phyloP scores from a whole-genome alignment of 257 asterid species.

The Cynanchum wilfordii region DNA sequence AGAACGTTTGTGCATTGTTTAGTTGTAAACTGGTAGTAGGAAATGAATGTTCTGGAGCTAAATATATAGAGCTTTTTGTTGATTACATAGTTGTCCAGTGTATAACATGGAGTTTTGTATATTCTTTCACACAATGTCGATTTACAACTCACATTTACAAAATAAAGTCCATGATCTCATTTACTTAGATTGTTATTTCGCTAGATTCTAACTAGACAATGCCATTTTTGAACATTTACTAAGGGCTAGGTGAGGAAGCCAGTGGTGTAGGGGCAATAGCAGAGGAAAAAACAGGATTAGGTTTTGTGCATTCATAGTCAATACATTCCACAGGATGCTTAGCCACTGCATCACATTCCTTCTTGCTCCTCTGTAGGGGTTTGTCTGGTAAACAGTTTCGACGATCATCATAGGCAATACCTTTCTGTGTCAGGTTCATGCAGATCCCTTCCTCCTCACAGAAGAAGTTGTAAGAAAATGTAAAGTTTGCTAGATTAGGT shows the following conservation, averaged over 20 bases:
- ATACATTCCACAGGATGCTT: slow-evolving; percentile 48
- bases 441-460: slow-evolving; percentile 58
- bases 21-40: background rate
- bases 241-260: slow-evolving; percentile 17
- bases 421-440: slow-evolving; percentile 45
- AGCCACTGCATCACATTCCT: slow-evolving; percentile 49
- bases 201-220: slow-evolving; percentile 5
- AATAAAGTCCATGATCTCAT: background rate
- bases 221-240: background rate
- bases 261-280: slow-evolving; percentile 4
- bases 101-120: background rate
- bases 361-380: slow-evolving; percentile 59
- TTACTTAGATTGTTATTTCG: slow-evolving; percentile 7
- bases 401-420: slow-evolving; percentile 46
- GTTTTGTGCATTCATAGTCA: slow-evolving; percentile 28
- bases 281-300: background rate
- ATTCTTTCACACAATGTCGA: background rate
- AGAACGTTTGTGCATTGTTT: background rate
- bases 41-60: background rate
- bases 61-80: background rate
- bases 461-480: slow-evolving; percentile 47
- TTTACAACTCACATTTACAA: slow-evolving; percentile 3
- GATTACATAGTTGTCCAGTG: background rate
- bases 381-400: slow-evolving; percentile 53
- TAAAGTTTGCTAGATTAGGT: slow-evolving; percentile 48